Evolutionary conservation across 2,329 filamentous ascomycete species (phyloP).

Genomic region (Lanzia echinophila): DNA sequence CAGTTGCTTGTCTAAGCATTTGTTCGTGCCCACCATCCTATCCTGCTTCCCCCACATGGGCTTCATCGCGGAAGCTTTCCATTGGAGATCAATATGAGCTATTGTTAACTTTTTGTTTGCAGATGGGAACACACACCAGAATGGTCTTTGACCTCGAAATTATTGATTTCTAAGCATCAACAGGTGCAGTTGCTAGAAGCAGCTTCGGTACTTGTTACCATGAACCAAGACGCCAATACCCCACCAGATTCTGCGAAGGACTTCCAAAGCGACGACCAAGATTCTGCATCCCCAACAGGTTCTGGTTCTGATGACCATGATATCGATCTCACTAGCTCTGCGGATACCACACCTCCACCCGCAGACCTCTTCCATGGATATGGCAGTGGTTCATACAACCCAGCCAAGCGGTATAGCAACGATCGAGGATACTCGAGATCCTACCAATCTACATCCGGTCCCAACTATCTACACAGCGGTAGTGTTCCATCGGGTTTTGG

Average conservation of each 20-base stretch:
- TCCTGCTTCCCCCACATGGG: constrained; percentile 29
- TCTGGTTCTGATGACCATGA: constrained; percentile 75
- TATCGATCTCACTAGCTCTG: constrained; percentile 67
- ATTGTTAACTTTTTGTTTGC: constrained; percentile 35
- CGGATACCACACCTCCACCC: constrained; percentile 88
- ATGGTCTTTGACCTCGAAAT: constrained; percentile 94
- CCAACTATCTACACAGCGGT: constrained; percentile 44
- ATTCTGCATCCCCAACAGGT: constrained; percentile 73
- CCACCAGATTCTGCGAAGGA: constrained; percentile 60
- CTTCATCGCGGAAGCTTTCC: constrained; percentile 35
- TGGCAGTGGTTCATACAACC: constrained; percentile 31
- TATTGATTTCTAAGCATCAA: constrained; percentile 98
- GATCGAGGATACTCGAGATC: constrained; percentile 62
- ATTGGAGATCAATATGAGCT: constrained; percentile 24
- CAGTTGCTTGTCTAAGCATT: constrained; percentile 99
- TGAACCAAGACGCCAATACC: constrained; percentile 62
- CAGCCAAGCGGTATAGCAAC: constrained; percentile 54
- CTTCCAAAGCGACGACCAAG: constrained; percentile 67
- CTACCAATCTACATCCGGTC: constrained; percentile 64
- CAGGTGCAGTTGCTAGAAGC: constrained; percentile 97
- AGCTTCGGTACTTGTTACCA: constrained; percentile 88
- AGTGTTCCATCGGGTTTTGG: constrained; percentile 45
- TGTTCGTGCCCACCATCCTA: constrained; percentile 75
- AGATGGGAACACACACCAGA: constrained; percentile 99
- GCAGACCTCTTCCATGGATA: constrained; percentile 47